Base-by-base conservation (phyloP, 257 asterid genomes). In the Ajuga chamaepitys region DNA sequence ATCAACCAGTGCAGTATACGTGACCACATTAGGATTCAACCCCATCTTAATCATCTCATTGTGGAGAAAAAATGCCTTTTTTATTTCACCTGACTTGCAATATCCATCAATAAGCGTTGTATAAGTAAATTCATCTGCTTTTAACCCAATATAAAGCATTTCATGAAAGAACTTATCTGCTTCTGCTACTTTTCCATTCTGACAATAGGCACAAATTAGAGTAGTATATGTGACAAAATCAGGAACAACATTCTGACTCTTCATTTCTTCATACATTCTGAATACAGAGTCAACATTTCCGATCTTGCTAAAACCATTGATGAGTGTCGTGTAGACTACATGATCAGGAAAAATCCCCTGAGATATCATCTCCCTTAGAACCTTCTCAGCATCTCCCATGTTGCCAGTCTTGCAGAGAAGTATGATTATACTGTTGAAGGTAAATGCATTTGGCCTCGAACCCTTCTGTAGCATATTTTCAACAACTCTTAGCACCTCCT, bases 1-100 rank as follows among this genome's bases (percentile, higher is more conserved):
- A 60, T 93, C 97, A 74, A 86, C 99, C 76, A 90, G 71, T 13
- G 95, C 82, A 71, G 97, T 90, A 75, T 90, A 93, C 0, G 97
- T 90, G 80, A 93, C 92, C 59, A 93, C 86, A 67, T 83, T 88
- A 58, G 99, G 96, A 44, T 69, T 53, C 70, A 89, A 61, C 35
- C 86, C 85, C 75, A 55, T 41, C 59, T 68, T 81, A 68, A 86
- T 77, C 99, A 93, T 93, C 81, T 86, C 88, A 76, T 83, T 88
- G 80, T 93, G 97, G 68, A 88, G 84, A 67, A 83, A 83, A 78
- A 93, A 93, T 13, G 99, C 96, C 16, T 34, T 71, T 72, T 75
- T 73, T 25, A 90, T 57, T 53, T 87, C 86, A 71, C 92, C 95
- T 2, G 73, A 77, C 66, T 93, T 93, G 82, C 97, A 86, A 66